A percentile compares a stretch with the other conserved stretches of the same genome.
Evolutionary conservation across 2,329 filamentous ascomycete species (phyloP).

Genomic region (Didymella exigua): DNA sequence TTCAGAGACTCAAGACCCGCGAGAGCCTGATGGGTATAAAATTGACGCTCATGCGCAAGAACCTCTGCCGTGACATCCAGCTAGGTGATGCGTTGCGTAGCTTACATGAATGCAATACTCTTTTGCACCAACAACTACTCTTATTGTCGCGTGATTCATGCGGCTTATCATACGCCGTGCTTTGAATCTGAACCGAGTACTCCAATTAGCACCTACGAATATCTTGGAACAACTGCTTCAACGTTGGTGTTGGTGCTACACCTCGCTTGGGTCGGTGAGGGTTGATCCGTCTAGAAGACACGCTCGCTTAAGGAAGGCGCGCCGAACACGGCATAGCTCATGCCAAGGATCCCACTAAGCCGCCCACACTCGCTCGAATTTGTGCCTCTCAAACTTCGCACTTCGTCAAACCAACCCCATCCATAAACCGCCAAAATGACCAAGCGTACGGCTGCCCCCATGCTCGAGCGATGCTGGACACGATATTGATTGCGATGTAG

Average conservation of each 20-base stretch:
- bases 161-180: neutral
- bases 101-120: neutral
- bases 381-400: slow-evolving; percentile 17
- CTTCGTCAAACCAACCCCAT: slow-evolving; percentile 22
- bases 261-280: slow-evolving; percentile 17
- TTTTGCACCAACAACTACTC: neutral
- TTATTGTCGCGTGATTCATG: neutral
- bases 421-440: slow-evolving; percentile 61
- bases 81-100: neutral
- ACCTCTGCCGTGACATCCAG: neutral
- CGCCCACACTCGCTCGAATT: slow-evolving; percentile 19
- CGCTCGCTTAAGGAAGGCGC: slow-evolving; percentile 9
- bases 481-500: slow-evolving; percentile 30
- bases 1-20: neutral
- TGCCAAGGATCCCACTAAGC: slow-evolving; percentile 16
- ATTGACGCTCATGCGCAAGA: neutral
- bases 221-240: neutral
- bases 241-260: neutral
- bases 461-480: slow-evolving; percentile 9
- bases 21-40: neutral
- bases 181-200: neutral
- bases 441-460: slow-evolving; percentile 40
- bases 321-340: slow-evolving; percentile 8
- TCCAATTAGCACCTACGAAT: neutral
- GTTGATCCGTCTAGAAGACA: slow-evolving; percentile 13